Evolutionary conservation across 495 filamentous ascomycete genomes (phyloP).

Genomic region (Penicillium paxilli): DNA sequence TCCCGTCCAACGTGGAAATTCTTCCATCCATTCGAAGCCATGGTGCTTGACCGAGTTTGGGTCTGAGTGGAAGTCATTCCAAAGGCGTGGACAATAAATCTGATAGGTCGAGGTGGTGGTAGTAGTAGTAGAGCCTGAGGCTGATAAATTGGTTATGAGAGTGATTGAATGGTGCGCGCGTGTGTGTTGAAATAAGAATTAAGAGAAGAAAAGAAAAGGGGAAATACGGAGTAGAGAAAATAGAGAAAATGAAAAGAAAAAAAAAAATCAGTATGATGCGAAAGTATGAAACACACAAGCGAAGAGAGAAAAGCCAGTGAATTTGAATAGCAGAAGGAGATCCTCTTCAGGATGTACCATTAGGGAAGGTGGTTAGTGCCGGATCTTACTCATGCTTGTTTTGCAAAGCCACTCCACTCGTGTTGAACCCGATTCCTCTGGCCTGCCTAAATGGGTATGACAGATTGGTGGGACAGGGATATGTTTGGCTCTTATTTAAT

Average conservation of each 20-base stretch:
- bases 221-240: too few species aligned
- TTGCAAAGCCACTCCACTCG: conserved; percentile 14
- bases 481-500: too few species aligned
- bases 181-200: background rate
- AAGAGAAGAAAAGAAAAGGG: background rate
- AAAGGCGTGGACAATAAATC: too few species aligned
- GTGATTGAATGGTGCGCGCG: background rate
- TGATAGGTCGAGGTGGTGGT: too few species aligned
- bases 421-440: conserved; percentile 10
- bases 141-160: background rate
- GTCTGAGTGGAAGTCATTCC: conserved; percentile 22
- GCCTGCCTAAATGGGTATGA: conserved; percentile 30
- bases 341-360: conserved; percentile 27
- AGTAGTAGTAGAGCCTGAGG: too few species aligned
- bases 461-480: too few species aligned
- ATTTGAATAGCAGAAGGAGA: conserved; percentile 8
- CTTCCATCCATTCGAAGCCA: conserved; percentile 24
- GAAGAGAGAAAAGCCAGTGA: background rate
- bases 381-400: conserved; percentile 27
- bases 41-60: conserved; percentile 23
- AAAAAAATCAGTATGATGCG: background rate
- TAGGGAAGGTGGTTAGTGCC: conserved; percentile 31
- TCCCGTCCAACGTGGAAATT: conserved; percentile 41
- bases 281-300: background rate
- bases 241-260: background rate